Percentiles rank a stretch among this genome's conserved stretches.
phyloP scores from a whole-genome alignment of 306 rosid genomes.

The Lotus japonicus region DNA sequence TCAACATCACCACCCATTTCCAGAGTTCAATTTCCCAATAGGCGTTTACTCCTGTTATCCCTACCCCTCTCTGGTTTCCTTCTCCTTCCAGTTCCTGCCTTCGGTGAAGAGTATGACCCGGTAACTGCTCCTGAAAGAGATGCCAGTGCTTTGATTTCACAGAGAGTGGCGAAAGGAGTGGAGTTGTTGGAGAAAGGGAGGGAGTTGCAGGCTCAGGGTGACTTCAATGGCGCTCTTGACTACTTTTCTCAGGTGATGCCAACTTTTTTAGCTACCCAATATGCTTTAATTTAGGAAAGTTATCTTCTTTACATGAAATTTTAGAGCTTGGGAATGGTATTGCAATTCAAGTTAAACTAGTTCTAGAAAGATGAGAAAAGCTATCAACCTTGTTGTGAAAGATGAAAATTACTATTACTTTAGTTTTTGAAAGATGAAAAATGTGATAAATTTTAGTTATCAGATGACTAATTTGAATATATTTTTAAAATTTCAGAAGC shows the following conservation, averaged over 20 bases:
- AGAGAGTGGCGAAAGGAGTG: conserved; percentile 51
- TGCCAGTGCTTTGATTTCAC: conserved; percentile 44
- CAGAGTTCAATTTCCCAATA: conserved; percentile 22
- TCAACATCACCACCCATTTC: conserved; percentile 16
- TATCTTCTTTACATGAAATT: no score
- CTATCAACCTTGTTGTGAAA: no score
- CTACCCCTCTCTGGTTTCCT: conserved; percentile 37
- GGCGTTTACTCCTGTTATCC: conserved; percentile 56
- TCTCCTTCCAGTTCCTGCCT: conserved; percentile 32
- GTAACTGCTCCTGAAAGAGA: conserved; percentile 42
- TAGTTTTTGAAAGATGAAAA: no score
- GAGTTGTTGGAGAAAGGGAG: conserved; percentile 71
- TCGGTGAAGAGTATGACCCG: conserved; percentile 36
- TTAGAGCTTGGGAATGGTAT: no score
- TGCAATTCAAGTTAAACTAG: no score
- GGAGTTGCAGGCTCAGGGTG: conserved; percentile 63
- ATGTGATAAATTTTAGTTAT: no score
- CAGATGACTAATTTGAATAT: no score
- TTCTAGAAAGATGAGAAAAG: no score
- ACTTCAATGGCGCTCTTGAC: conserved; percentile 55
- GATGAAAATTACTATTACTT: no score
- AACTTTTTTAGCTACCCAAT: neutral
- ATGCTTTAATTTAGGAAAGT: neutral
- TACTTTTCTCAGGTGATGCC: conserved; percentile 52
- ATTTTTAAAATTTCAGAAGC: no score